Percentiles rank a stretch among this genome's conserved stretches.
These are phyloP conservation scores for Candida manassasensis DNA, from an alignment of 805 yeast genomes.

Conservation along the genomic window DNA sequence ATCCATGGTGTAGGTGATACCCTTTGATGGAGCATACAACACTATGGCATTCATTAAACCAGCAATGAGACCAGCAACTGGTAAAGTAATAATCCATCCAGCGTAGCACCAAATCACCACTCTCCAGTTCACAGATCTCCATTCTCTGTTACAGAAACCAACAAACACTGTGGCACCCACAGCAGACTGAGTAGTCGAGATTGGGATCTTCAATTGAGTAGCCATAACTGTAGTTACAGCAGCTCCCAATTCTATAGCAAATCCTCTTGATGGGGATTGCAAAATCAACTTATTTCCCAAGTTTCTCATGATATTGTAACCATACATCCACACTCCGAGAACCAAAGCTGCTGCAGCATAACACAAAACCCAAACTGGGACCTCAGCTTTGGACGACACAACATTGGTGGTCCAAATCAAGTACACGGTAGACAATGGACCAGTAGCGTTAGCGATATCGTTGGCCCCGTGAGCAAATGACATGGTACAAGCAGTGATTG, in stretches of 20 bases:
- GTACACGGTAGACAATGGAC: constrained; percentile 67
- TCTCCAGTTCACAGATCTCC: constrained; percentile 68
- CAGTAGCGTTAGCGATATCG: constrained; percentile 74
- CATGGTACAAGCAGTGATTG: constrained; percentile 72
- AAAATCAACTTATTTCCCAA: constrained; percentile 71
- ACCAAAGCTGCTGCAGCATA: constrained; percentile 65
- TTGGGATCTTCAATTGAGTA: constrained; percentile 65
- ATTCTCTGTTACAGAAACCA: constrained; percentile 65
- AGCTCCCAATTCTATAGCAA: constrained; percentile 72
- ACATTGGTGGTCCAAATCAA: constrained; percentile 53
- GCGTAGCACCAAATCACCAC: constrained; percentile 66
- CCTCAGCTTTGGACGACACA: constrained; percentile 44
- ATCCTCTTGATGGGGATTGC: constrained; percentile 77
- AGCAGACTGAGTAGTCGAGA: constrained; percentile 75
- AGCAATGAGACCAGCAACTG: constrained; percentile 68
- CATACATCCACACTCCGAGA: constrained; percentile 66
- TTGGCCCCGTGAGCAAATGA: constrained; percentile 82
- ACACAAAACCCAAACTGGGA: constrained; percentile 68
- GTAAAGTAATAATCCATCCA: constrained; percentile 72
- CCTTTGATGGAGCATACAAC: constrained; percentile 54
- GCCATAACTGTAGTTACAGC: constrained; percentile 75
- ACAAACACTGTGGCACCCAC: constrained; percentile 75
- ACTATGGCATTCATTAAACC: constrained; percentile 63
- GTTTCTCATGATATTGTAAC: constrained; percentile 64
- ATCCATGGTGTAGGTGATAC: constrained; percentile 21